Evolutionary conservation across 2,329 filamentous ascomycete genomes (phyloP), one percentile per base, ranked within the genome.

Genomic region (Ramichloridium luteum): DNA sequence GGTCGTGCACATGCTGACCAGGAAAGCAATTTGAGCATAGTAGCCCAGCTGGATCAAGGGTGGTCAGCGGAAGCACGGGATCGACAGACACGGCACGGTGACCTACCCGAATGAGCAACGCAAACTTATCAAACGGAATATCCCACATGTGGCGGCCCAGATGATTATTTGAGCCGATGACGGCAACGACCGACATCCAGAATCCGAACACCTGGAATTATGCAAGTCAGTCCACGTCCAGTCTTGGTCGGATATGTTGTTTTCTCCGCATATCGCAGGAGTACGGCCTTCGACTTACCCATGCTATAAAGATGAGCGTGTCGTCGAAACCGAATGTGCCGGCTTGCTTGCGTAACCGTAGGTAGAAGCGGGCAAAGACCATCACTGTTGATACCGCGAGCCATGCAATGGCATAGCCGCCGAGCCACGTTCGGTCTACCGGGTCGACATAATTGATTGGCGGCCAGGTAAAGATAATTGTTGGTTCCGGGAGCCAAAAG

Each of bases 61-160:
- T n/a, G n/a, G n/a, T n/a, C n/a, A n/a, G n/a, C n/a, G n/a, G n/a
- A n/a, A n/a, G n/a, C n/a, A n/a, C n/a, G n/a, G n/a, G n/a, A n/a
- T n/a, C n/a, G n/a, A n/a, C n/a, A n/a, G n/a, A n/a, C n/a, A n/a
- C n/a, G n/a, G n/a, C n/a, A n/a, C n/a, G n/a, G n/a, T n/a, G n/a
- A n/a, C n/a, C n/a, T n/a, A n/a, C n/a, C n/a, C n/a, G n/a, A n/a
- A n/a, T n/a, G n/a, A 23, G 20, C 20, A 23, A 8, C 8, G 20
- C 40, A 13, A 37, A 30, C 28, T 34, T 15, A 9, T 30, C n/a
- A 5, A 30, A 13, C 20, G 40, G 40, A 5, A 50, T 40, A 28
- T 56, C 53, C 54, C 54, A 57, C n/a, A 51, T 41, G 34, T 57
- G 50, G 16, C 50, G 43, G 27, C 53, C 47, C 20, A 53, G 48